Evolutionary conservation across 352 stramenopile species (phyloP), one percentile per base, ranked within the genome.

Genomic region (Pseudoperonospora humuli): DNA sequence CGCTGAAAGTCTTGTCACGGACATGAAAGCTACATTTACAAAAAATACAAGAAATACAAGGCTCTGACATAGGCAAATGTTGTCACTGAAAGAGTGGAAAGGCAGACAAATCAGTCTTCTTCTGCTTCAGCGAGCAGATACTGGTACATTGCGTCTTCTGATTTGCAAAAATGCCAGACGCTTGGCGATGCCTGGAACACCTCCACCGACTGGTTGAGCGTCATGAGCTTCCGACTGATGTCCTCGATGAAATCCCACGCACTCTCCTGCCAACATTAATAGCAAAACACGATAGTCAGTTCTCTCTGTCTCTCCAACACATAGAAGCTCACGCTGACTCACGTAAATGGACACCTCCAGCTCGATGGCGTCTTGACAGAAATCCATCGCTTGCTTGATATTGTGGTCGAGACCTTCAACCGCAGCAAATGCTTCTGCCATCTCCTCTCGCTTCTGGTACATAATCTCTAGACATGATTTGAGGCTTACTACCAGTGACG

Each of bases 381-480:
- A 93, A 44, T 77, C 71, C 9, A 63, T 69, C 18, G 74, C 73
- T 70, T 88, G 75, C 67, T 83, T 78, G n/a, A 90, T 75, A 45
- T 91, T 85, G 21, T 91, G 63, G 45, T 91, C 70, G 7, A 85
- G 54, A 19, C 75, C 67, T 41, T 89, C 75, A 10, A 74, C 76
- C 1, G 78, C 81, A 10, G 80, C 69, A 24, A 84, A 86, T 11
- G 74, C 78, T 11, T 70, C 64, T 15, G 75, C 68, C 57, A 93
- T 75, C 36, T 91, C 81, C 17, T 76, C 72, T 13, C 78, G 70
- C 39, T 87, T 87, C 49, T 87, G 75, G 48, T 77, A 84, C 73
- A 93, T 84, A 20, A 91, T 93, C 50, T 89, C 81, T 1, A 93
- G 60, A 21, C 75, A 82, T 1, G 75, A 72, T 53, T 93, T 93